Evolutionary conservation across 140 eudicot species (phyloP), one percentile per base, ranked within the genome.

Genomic region (Ambrosia hybrid): DNA sequence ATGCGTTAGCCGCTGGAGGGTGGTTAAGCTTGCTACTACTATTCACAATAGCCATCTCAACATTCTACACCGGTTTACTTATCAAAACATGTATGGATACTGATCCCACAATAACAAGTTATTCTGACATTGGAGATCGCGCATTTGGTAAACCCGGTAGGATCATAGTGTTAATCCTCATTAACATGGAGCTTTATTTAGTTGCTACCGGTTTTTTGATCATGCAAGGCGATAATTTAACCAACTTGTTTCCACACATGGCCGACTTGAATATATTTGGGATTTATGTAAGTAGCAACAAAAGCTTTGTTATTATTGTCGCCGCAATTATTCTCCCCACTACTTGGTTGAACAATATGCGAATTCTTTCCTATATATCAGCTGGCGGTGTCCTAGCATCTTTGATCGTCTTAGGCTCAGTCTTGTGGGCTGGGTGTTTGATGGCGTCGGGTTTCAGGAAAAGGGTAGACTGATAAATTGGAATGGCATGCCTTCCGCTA

Each of bases 351-450:
- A 67, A 67, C 13, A 11, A 30, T 13, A 45, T 67, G 72, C 48
- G 21, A 45, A 12, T 67, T 45, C 72, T 67, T 67, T 66, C 72
- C 9, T 67, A 67, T 26, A 4, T 67, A 67, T 67, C 45, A 16
- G 58, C 72, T 3, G 21, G 39, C 17, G 71, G 71, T 15, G 57
- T 66, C 9, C 16, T 66, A 9, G 57, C 57, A 26, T 67, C 72
- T 21, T 14, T 67, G 43, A 46, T 67, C 58, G 11, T 67, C 9
- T 17, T 67, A 10, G 38, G 58, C 26, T 26, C 59, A 4, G 21
- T 48, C 72, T 67, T 67, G 15, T 67, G 72, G 72, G 72, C 12
- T 26, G 72, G 46, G 36, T 17, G 52, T 67, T 67, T 67, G 72
- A 67, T 46, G 72, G 72, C 21, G 52, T 67, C 13, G 41, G 72